These are phyloP conservation scores for Dactylonectria estremocensis DNA, from an alignment of 2,329 filamentous ascomycete species.

Conservation along the genomic window DNA sequence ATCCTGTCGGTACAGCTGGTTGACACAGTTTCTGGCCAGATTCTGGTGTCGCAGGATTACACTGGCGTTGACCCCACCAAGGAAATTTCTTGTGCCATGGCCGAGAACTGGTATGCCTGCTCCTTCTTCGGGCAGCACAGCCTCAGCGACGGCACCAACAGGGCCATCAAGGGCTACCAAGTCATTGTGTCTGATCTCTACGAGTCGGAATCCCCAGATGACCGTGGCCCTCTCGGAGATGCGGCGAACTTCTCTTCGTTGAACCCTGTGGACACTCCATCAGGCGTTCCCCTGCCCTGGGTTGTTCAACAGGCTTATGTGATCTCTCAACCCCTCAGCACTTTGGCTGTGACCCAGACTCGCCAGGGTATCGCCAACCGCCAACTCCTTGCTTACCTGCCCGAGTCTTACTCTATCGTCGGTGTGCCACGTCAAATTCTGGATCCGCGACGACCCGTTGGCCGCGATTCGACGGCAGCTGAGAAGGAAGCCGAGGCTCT, in stretches of 20 bases:
- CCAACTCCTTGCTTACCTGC: slow-evolving; percentile 84
- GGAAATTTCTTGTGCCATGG: slow-evolving; percentile 82
- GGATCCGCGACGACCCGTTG: slow-evolving; percentile 89
- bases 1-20: slow-evolving; percentile 83
- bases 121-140: slow-evolving; percentile 78
- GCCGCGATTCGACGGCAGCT: slow-evolving; percentile 83
- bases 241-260: slow-evolving; percentile 84
- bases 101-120: slow-evolving; percentile 97
- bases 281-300: slow-evolving; percentile 75
- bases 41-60: slow-evolving; percentile 81
- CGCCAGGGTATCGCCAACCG: slow-evolving; percentile 91
- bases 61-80: slow-evolving; percentile 81
- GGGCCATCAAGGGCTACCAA: slow-evolving; percentile 84
- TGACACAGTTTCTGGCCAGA: slow-evolving; percentile 87
- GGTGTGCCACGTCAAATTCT: slow-evolving; percentile 85
- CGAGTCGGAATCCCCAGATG: slow-evolving; percentile 86
- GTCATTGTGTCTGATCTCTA: slow-evolving; percentile 90
- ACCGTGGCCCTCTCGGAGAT: slow-evolving; percentile 83
- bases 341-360: slow-evolving; percentile 89
- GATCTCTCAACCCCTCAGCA: slow-evolving; percentile 82
- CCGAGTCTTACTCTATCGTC: slow-evolving; percentile 80
- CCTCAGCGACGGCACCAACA: slow-evolving; percentile 67
- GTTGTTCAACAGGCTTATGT: slow-evolving; percentile 87
- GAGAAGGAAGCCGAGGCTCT: slow-evolving; percentile 88
- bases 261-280: slow-evolving; percentile 71